Evolutionary conservation across 306 rosid species (phyloP).

Genomic region (Prosopis cineraria): DNA sequence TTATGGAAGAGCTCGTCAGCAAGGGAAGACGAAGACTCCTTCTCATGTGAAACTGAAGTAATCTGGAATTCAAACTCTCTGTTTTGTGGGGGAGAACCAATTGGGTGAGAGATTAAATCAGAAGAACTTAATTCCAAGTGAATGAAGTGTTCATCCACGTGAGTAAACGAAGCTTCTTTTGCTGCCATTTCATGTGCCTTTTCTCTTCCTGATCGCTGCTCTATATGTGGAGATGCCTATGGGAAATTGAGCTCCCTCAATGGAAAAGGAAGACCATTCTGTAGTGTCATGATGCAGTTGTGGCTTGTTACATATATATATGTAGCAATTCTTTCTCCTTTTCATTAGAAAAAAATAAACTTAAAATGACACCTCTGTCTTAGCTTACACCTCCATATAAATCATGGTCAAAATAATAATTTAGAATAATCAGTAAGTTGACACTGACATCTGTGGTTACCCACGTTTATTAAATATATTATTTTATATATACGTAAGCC

Average conservation of each 20-base stretch:
- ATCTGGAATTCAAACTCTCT: constrained; percentile 72
- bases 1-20: constrained; percentile 74
- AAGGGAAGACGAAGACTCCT: constrained; percentile 44
- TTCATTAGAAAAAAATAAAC: too few relatives aligned
- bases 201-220: too few relatives aligned
- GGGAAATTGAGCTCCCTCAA: constrained; percentile 42
- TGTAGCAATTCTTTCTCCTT: neutral
- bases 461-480: too few relatives aligned
- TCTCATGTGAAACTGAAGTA: constrained; percentile 44
- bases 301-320: constrained; percentile 23
- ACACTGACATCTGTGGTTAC: too few relatives aligned
- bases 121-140: constrained; percentile 59
- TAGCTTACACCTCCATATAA: too few relatives aligned
- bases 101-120: neutral
- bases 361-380: too few relatives aligned
- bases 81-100: neutral
- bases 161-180: constrained; percentile 31
- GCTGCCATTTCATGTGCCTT: constrained; percentile 45
- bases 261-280: constrained; percentile 37
- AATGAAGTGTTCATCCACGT: constrained; percentile 64
- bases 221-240: constrained; percentile 2
- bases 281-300: constrained; percentile 36
- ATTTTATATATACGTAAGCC: too few relatives aligned
- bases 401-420: too few relatives aligned
- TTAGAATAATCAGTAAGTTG: too few relatives aligned